Percentiles rank a stretch among this genome's conserved stretches.
These are phyloP conservation scores for Cladorrhinum sp. DNA, from an alignment of 2,329 filamentous ascomycete species.

Conservation along the genomic window DNA sequence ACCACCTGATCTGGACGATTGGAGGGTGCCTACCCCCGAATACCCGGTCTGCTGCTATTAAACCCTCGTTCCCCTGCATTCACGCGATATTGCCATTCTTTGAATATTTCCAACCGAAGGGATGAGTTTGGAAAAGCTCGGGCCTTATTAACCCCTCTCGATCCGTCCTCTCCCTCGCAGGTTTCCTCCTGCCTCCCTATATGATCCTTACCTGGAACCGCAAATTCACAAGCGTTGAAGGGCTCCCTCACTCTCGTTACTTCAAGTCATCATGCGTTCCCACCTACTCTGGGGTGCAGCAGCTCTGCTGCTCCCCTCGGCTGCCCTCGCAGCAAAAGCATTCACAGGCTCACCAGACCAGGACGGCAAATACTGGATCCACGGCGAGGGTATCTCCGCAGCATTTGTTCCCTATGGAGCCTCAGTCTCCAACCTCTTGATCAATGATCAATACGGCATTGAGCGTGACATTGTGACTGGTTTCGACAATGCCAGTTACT, in stretches of 20 bases:
- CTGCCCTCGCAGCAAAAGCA: slow-evolving; percentile 23
- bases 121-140: not conserved
- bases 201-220: not conserved
- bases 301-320: slow-evolving; percentile 34
- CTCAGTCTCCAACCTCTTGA: slow-evolving; percentile 66
- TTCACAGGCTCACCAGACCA: slow-evolving; percentile 43
- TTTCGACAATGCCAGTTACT: slow-evolving; percentile 73
- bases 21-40: slow-evolving; percentile 1
- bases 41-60: not conserved
- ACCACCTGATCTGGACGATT: no score
- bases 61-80: not conserved
- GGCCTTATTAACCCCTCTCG: not conserved
- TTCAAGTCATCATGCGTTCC: slow-evolving; percentile 15
- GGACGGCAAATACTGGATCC: slow-evolving; percentile 70
- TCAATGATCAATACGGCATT: slow-evolving; percentile 66
- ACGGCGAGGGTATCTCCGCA: slow-evolving; percentile 63
- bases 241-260: not conserved
- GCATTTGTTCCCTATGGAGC: slow-evolving; percentile 74
- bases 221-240: not conserved
- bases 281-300: slow-evolving; percentile 26
- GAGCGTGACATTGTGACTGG: slow-evolving; percentile 69
- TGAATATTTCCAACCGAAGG: not conserved
- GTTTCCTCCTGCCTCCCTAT: not conserved
- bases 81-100: not conserved
- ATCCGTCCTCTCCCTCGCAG: not conserved